A percentile compares a stretch with the other conserved stretches of the same genome.
Evolutionary conservation across 148 eudicot species (phyloP).

Genomic region (Vaccinium darrowii): DNA sequence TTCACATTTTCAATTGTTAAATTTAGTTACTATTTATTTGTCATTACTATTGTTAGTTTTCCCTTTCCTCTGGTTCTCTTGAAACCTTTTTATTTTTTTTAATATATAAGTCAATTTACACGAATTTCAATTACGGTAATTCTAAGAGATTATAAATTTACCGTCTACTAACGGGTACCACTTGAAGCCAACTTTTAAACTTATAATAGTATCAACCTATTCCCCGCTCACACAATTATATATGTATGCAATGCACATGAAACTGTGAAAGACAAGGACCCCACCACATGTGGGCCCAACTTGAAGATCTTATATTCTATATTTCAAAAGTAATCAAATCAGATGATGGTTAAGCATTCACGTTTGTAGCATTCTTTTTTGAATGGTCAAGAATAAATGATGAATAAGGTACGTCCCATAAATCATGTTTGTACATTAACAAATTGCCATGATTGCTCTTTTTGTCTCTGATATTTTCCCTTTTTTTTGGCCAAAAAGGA

Average conservation of each 20-base stretch:
- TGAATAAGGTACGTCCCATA: conserved; percentile 25
- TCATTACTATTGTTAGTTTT: too few species aligned
- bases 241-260: conserved; percentile 7
- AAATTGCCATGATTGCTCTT: conserved; percentile 25
- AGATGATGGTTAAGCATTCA: conserved; percentile 32
- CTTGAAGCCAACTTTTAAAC: too few species aligned
- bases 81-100: too few species aligned
- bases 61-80: too few species aligned
- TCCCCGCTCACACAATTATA: background rate
- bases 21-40: too few species aligned
- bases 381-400: conserved; percentile 33
- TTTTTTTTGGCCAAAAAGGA: background rate
- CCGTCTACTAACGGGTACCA: too few species aligned
- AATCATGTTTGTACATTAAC: conserved; percentile 13
- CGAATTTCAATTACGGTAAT: too few species aligned
- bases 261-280: conserved; percentile 5
- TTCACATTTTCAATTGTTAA: too few species aligned
- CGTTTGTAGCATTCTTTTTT: conserved; percentile 19
- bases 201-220: too few species aligned
- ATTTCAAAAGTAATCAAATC: conserved; percentile 17
- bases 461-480: conserved; percentile 14
- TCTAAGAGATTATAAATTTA: too few species aligned
- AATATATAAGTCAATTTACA: too few species aligned
- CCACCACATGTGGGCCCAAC: conserved; percentile 6
- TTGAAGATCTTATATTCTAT: conserved; percentile 25